A percentile compares a stretch with the other conserved stretches of the same genome.
Conservation (phyloP, 495 filamentous ascomycete species). For the Xylaria castorea region DNA sequence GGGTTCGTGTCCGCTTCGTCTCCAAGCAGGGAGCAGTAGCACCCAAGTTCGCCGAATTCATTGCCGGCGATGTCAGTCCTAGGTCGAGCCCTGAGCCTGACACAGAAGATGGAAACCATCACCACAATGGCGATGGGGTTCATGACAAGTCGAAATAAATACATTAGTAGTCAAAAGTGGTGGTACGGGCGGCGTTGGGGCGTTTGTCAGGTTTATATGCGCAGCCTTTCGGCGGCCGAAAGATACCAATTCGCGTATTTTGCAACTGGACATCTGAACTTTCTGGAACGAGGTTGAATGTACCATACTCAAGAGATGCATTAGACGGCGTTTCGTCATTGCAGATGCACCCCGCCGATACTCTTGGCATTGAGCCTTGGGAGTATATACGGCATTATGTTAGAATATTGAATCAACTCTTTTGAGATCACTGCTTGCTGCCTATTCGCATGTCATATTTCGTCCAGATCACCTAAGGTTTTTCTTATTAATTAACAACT, state of each 20-base stretch:
- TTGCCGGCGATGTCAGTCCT: constrained; percentile 67
- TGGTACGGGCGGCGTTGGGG: constrained; percentile 33
- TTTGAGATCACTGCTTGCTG: not conserved
- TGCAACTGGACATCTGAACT: constrained; percentile 4
- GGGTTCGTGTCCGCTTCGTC: constrained; percentile 82
- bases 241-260: constrained; percentile 23
- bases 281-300: constrained; percentile 24
- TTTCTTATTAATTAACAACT: no score
- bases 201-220: constrained; percentile 22
- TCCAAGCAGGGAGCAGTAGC: constrained; percentile 60
- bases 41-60: constrained; percentile 79
- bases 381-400: not conserved
- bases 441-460: not conserved
- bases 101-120: constrained; percentile 41
- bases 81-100: constrained; percentile 72
- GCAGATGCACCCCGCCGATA: constrained; percentile 9
- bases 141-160: constrained; percentile 43
- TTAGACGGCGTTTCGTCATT: constrained; percentile 21
- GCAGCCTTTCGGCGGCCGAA: constrained; percentile 1
- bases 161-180: not conserved
- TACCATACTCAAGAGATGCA: constrained; percentile 28
- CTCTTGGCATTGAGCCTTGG: not conserved
- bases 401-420: constrained; percentile 3
- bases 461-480: not conserved
- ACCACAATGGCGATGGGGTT: constrained; percentile 44